Evolutionary conservation across 306 rosid species (phyloP), one percentile per base, ranked within the genome.

Genomic region (Prinsepia uniflora): DNA sequence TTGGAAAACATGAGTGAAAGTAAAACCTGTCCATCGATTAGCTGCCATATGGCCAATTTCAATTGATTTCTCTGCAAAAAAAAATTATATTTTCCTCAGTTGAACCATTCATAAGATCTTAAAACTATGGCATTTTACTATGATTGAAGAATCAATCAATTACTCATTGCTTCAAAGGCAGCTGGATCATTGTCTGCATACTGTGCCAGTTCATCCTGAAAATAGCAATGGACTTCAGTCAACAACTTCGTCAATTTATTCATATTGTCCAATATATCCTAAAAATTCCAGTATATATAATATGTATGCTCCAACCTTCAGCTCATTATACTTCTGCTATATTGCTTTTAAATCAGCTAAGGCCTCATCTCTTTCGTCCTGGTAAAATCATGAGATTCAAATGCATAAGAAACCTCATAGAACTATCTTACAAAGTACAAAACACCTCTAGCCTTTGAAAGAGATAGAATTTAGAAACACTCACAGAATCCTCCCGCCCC

Each of bases 151-250:
- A 53, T 74, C 70, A 66, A 67, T 75, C 81, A 88, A 90, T 30
- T 30, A 30, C 97, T 94, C 97, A 80, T 94, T 82, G 90, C 90
- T 76, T 90, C 96, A 60, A 89, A 78, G 80, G 95, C 91, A 68
- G 98, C 97, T 1, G 97, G 98, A 81, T 94, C 98, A 46, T 94
- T 94, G 68, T 94, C 98, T 78, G 84, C 92, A 81, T 86, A 94
- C 70, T 87, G 88, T 69, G 75, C 82, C 87, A 94, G 54, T 80
- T 94, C 96, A 52, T 69, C 83, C 98, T 94, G 88, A 70, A 73
- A 85, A 75, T 39, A 44, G 63, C 49, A 60, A 72, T 34, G 44
- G 67, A 50, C 69, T 62, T 75, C 13, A 30, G 71, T 72, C 73
- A 76, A 65, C 72, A 60, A 42, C 65, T 75, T 59, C 39, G 39